These are phyloP conservation scores for Limonium bicolor DNA, from an alignment of 148 eudicot genomes.

Conservation along the genomic window DNA sequence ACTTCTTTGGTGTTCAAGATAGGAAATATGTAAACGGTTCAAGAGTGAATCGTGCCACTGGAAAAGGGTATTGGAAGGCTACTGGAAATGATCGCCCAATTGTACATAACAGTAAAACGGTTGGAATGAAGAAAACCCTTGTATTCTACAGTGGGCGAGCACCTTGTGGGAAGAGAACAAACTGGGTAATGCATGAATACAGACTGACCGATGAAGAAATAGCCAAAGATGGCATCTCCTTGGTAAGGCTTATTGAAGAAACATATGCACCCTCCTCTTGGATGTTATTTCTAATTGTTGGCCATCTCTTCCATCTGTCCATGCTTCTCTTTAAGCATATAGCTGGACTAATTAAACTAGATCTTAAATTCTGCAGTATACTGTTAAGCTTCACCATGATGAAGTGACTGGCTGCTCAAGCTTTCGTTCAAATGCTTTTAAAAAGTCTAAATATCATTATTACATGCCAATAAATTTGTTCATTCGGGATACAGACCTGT, in stretches of 20 bases:
- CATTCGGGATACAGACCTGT: no score
- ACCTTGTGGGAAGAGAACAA: conserved; percentile 66
- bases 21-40: conserved; percentile 70
- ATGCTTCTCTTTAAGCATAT: no score
- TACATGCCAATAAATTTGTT: no score
- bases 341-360: no score
- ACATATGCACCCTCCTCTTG: background rate
- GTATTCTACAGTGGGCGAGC: conserved; percentile 79
- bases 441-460: no score
- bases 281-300: background rate
- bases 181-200: conserved; percentile 90
- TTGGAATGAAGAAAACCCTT: conserved; percentile 77
- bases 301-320: no score
- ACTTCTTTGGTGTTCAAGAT: conserved; percentile 71
- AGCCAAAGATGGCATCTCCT: conserved; percentile 35
- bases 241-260: conserved; percentile 26
- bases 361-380: no score
- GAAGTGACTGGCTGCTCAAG: no score
- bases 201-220: conserved; percentile 51
- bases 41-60: conserved; percentile 66
- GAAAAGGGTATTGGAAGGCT: conserved; percentile 76
- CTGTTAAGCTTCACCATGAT: no score
- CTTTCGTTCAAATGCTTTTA: no score
- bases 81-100: conserved; percentile 70
- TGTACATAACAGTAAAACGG: conserved; percentile 30